Evolutionary conservation across 2,329 filamentous ascomycete genomes (phyloP), one percentile per base, ranked within the genome.

Genomic region (Colletotrichum sp.): DNA sequence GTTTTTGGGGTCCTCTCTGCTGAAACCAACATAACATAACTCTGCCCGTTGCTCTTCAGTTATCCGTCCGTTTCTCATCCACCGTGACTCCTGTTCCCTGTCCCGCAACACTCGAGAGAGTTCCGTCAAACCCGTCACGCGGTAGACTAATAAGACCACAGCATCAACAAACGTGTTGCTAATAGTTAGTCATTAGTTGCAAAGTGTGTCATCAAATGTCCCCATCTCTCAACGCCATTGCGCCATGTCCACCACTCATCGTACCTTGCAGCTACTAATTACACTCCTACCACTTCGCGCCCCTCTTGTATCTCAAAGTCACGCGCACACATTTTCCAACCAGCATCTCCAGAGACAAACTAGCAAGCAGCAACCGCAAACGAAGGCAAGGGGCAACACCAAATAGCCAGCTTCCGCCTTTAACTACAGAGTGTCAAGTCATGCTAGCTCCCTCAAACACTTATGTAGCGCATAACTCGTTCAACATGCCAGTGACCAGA

Each of bases 221-320:
- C 27, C 27, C 27, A 27, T 29, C 55, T 59, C 19, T 11, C n/a
- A 59, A 59, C 55, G 55, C 15, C 34, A 39, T 64, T 64, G 62
- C 62, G 62, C 62, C 34, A 39, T 64, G 34, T 25, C n/a, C 62
- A 64, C 32, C 9, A 29, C 39, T 71, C 57, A 65, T 44, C 32
- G 63, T 63, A 57, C 69, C 49, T 72, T 59, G 64, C 49, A 27
- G 27, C 49, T 73, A 69, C 57, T 65, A 67, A 76, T 52, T 52
- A 49, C 44, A 49, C 44, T 49, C 44, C 44, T 22, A 49, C 44
- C n/a, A 49, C 44, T 49, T 39, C 57, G 44, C 44, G 30, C 29
- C 39, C 11, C 25, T 25, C 32, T 22, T 25, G 36, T 22, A 69
- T 63, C 49, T 25, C 27, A 30, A 32, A 29, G 57, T 73, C 70